Evolutionary conservation across 2,329 filamentous ascomycete genomes (phyloP), one percentile per base, ranked within the genome.

Genomic region (Colletotrichum spaethianum): DNA sequence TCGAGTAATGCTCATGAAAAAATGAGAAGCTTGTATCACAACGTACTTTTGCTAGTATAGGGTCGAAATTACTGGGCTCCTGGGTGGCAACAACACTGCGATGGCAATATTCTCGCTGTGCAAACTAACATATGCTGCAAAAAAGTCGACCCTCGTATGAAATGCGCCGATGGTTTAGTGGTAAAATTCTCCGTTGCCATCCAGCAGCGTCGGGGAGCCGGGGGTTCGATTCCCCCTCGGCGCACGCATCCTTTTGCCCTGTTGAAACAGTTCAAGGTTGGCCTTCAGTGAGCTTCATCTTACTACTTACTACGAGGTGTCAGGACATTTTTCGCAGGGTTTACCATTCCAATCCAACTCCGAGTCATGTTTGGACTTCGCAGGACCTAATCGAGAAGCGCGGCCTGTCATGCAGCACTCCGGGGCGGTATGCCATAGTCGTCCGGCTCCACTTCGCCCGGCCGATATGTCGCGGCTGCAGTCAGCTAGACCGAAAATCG

Each of bases 151-250:
- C 3, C 4, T 2, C 9, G 38, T 3, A 40, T 40, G 1, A 3
- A 63, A 8, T 1, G 64, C 64, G 64, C 57, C 64, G 64, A 67
- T 67, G 64, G 64, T 67, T 67, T 67, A 67, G 64, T 67, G 64
- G 64, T 67, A 67, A 67, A 67, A 67, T 67, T 67, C 56, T 67
- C 63, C 63, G 63, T 66, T 66, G 63, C 63, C 63, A 66, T 60
- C 23, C 0, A 60, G 63, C 53, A 66, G 63, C 53, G 53, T 66
- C 63, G 63, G 63, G 63, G 63, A 66, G 63, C 63, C 63, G 63
- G 63, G 63, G 63, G 63, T 66, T 66, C 44, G 42, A 66, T 66
- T 66, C 63, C 63, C 63, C 63, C 63, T 36, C 33, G 33, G 55
- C 63, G 63, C 63, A 66, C n/a, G n/a, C n/a, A 4, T 20, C 16